Conservation (phyloP, 345 rosid species). For the Nephelium lappaceum region DNA sequence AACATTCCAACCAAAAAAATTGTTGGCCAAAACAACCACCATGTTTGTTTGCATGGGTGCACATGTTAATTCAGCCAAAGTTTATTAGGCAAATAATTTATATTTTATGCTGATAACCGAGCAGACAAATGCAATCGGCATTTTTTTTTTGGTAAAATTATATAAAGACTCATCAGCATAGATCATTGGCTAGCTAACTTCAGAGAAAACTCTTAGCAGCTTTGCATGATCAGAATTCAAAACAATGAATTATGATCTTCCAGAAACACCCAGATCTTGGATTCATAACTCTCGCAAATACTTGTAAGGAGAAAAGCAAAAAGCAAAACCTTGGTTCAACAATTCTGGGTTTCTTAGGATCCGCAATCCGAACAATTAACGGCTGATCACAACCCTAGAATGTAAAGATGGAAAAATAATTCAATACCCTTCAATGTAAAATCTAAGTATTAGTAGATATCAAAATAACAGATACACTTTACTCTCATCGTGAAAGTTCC, state of each 20-base stretch:
- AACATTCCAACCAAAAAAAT: background rate
- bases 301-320: slow-evolving; percentile 15
- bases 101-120: background rate
- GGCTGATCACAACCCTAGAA: slow-evolving; percentile 88
- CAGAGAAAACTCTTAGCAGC: background rate
- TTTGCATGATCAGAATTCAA: slow-evolving; percentile 2
- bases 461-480: slow-evolving; percentile 29
- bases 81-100: background rate
- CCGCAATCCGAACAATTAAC: slow-evolving; percentile 73
- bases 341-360: slow-evolving; percentile 67
- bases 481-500: slow-evolving; percentile 80
- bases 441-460: slow-evolving; percentile 8
- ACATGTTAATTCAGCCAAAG: background rate
- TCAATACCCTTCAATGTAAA: slow-evolving; percentile 18
- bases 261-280: background rate
- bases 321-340: slow-evolving; percentile 70
- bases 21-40: background rate
- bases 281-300: background rate
- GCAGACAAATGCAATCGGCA: slow-evolving; percentile 12
- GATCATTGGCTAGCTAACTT: background rate
- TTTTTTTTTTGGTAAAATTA: background rate
- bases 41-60: background rate
- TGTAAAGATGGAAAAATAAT: slow-evolving; percentile 17
- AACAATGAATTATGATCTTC: slow-evolving; percentile 6
- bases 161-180: slow-evolving; percentile 12